phyloP scores from a whole-genome alignment of 2,329 filamentous ascomycete genomes.

The Monosporascus cannonballus region DNA sequence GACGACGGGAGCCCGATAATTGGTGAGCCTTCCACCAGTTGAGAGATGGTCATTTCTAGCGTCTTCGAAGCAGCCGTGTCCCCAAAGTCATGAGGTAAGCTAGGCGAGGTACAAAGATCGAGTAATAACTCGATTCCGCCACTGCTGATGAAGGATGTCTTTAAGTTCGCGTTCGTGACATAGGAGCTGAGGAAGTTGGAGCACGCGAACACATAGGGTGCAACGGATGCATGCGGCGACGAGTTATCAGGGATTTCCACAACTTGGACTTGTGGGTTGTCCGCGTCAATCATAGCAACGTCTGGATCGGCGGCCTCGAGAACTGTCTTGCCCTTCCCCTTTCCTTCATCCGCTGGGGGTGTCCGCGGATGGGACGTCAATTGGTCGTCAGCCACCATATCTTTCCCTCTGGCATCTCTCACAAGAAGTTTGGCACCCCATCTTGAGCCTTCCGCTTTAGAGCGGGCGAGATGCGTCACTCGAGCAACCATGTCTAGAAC shows the following conservation, averaged over 20 bases:
- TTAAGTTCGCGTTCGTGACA: constrained; percentile 67
- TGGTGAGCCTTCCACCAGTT: constrained; percentile 74
- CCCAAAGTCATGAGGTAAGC: constrained; percentile 68
- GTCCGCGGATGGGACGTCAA: constrained; percentile 21
- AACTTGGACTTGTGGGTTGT: constrained; percentile 15
- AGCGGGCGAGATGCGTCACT: constrained; percentile 67
- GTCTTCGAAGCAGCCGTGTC: constrained; percentile 62
- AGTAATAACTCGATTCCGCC: constrained; percentile 80
- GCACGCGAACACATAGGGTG: constrained; percentile 68
- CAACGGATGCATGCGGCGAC: constrained; percentile 35
- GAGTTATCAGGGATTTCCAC: constrained; percentile 9
- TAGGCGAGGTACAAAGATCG: constrained; percentile 76
- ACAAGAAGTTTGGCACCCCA: constrained; percentile 77
- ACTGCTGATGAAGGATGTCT: constrained; percentile 65
- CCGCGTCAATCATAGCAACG: constrained; percentile 60
- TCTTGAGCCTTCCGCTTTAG: constrained; percentile 60
- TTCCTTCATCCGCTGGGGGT: constrained; percentile 20
- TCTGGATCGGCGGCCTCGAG: constrained; percentile 38
- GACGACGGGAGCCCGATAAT: constrained; percentile 78
- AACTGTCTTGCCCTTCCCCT: constrained; percentile 33
- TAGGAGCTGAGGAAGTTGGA: constrained; percentile 72
- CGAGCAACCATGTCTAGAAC: constrained; percentile 83
- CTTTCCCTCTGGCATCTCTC: constrained; percentile 50
- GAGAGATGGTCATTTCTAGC: constrained; percentile 67
- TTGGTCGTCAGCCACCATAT: constrained; percentile 48